These are phyloP conservation scores for Lasiosphaeria hispida DNA, from an alignment of 495 filamentous ascomycete genomes.

Conservation along the genomic window DNA sequence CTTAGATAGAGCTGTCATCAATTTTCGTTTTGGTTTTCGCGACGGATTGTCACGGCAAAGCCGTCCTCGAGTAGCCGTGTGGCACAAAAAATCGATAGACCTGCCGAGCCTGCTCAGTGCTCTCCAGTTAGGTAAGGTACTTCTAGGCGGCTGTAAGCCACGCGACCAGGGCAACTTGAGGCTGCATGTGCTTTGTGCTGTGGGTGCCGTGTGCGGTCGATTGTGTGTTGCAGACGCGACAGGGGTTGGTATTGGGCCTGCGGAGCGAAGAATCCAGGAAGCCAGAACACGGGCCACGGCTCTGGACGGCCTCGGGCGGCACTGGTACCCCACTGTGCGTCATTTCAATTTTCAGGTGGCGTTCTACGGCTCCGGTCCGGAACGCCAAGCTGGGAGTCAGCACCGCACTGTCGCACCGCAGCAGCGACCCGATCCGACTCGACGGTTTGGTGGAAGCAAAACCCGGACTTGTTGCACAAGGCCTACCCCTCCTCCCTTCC, in stretches of 20 bases:
- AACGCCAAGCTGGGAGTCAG: background rate
- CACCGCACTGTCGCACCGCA: background rate
- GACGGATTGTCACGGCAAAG: constrained; percentile 1
- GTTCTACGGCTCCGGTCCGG: constrained; percentile 9
- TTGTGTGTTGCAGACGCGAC: constrained; percentile 8
- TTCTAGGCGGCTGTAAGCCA: constrained; percentile 11
- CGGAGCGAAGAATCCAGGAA: background rate
- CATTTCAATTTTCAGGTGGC: constrained; percentile 6
- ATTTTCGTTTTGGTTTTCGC: background rate
- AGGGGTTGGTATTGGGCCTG: constrained; percentile 14
- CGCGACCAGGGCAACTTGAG: constrained; percentile 13
- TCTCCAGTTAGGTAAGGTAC: background rate
- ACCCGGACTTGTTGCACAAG: background rate
- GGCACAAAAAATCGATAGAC: background rate
- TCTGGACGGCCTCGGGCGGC: background rate
- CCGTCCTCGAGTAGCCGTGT: background rate
- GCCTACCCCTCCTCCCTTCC: background rate
- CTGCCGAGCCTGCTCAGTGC: too few species aligned
- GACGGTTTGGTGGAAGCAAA: background rate
- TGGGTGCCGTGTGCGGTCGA: background rate
- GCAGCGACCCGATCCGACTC: too few species aligned
- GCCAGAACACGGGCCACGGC: background rate
- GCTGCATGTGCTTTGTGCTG: constrained; percentile 13
- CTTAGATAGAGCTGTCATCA: too few species aligned
- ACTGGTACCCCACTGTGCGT: constrained; percentile 3